Base-by-base conservation (phyloP, 331 rosid genomes). In the Rosa hybrid region DNA sequence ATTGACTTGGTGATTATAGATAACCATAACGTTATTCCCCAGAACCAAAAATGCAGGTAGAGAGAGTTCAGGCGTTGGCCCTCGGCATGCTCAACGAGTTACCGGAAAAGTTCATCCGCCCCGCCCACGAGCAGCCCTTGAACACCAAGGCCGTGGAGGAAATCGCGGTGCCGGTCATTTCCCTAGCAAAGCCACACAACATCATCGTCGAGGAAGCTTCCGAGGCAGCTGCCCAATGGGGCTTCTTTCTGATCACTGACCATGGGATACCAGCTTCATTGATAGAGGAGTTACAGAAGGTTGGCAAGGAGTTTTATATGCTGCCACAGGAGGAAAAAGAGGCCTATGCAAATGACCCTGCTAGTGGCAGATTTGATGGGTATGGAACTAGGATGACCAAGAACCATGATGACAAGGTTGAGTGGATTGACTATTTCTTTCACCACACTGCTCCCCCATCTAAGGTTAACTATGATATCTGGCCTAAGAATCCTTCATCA, bases 321-420 rank as follows among this genome's bases (percentile, higher is more conserved):
- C 89, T 90, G 12, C 85, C 95, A 16, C 89, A 82, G 57, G 78
- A 84, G 11, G 87, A 90, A 49, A 92, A 88, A 68, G 95, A 92
- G 85, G 68, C 45, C 0, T 88, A 87, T 7, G 85, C 95, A 4
- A 90, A 92, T 68, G 93, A 90, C 65, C 89, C 93, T 0, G 85
- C 91, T 6, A 65, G 0, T 8, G 93, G 88, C 23, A 85, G n/a
- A 60, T 90, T 86, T 74, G 91, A 90, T 9, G 95, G 95, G 0
- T 89, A 92, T 45, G 97, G 95, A 8, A 89, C 95, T 5, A 92
- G 81, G 78, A 90, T 92, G 91, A 81, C 90, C 4, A 90, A 86
- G 71, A 90, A 86, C 54, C 74, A 64, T 0, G 87, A 92, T 4
- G 83, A 89, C 18, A 92, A 89, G 73, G 12, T 89, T 11, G 97